These are phyloP conservation scores for Perilla frutescens DNA, from an alignment of 257 asterid genomes.

Conservation along the genomic window DNA sequence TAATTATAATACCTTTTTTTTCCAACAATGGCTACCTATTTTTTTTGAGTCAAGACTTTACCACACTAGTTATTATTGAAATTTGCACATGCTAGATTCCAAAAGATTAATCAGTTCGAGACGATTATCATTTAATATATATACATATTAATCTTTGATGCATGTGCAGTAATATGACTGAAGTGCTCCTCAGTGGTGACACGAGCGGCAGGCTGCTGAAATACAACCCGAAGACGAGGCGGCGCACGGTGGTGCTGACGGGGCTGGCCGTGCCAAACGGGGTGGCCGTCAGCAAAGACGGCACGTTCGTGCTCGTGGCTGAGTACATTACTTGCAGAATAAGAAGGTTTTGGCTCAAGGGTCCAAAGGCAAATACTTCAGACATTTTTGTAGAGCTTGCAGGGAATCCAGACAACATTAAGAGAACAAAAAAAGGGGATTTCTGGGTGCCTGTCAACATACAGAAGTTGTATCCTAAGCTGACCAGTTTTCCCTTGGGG, in stretches of 20 bases:
- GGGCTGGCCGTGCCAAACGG: constrained; percentile 52
- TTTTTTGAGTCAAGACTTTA: no score
- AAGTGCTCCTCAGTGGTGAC: constrained; percentile 44
- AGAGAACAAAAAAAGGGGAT: constrained; percentile 49
- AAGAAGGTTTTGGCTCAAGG: constrained; percentile 49
- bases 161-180: constrained; percentile 43
- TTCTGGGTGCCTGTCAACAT: constrained; percentile 56
- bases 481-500: constrained; percentile 37
- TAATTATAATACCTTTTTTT: background rate
- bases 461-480: constrained; percentile 36
- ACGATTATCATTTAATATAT: no score
- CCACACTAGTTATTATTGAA: no score
- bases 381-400: constrained; percentile 42
- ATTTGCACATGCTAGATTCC: no score
- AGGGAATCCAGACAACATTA: constrained; percentile 55
- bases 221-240: constrained; percentile 44
- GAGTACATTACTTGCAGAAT: constrained; percentile 47
- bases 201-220: constrained; percentile 51
- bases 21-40: no score
- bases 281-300: constrained; percentile 47
- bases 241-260: constrained; percentile 33
- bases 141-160: no score
- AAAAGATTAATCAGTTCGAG: no score
- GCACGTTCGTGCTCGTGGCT: constrained; percentile 42
- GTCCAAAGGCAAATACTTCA: constrained; percentile 42